Evolutionary conservation across 2,329 filamentous ascomycete species (phyloP).

Genomic region (Monilinia fructigena): DNA sequence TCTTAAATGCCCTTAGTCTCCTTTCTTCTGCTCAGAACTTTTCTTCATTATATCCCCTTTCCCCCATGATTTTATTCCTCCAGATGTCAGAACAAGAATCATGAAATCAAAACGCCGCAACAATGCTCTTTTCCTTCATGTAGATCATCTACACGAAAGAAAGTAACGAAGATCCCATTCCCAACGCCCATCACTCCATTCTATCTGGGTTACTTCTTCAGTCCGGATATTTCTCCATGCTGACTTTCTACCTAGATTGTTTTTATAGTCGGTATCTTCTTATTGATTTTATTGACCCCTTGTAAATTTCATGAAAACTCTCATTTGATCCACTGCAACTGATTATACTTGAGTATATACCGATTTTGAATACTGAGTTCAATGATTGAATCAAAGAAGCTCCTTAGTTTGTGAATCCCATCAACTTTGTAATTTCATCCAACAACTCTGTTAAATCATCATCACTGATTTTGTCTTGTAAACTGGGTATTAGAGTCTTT

Average conservation of each 20-base stretch:
- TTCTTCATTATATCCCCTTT: background rate
- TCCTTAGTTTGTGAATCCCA: constrained; percentile 36
- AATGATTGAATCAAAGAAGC: background rate
- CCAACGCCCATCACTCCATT: constrained; percentile 11
- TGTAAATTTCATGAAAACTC: background rate
- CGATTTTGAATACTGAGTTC: background rate
- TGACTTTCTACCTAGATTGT: background rate
- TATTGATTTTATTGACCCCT: background rate
- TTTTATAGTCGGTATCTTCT: background rate
- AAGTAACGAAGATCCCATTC: background rate
- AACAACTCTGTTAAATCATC: constrained; percentile 84
- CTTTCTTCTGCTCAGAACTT: background rate
- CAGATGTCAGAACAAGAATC: background rate
- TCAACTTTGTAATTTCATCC: constrained; percentile 83
- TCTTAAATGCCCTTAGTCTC: background rate
- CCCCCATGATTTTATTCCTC: background rate
- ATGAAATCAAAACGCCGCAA: constrained; percentile 8
- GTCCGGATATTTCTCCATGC: background rate
- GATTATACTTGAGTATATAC: background rate
- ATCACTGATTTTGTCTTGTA: constrained; percentile 87
- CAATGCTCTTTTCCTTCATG: constrained; percentile 6
- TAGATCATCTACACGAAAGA: background rate
- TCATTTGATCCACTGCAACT: background rate
- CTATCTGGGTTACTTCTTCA: background rate
- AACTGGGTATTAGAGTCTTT: constrained; percentile 87